Conservation (phyloP, 2,329 filamentous ascomycete genomes). For the Aspergillus fructus region DNA sequence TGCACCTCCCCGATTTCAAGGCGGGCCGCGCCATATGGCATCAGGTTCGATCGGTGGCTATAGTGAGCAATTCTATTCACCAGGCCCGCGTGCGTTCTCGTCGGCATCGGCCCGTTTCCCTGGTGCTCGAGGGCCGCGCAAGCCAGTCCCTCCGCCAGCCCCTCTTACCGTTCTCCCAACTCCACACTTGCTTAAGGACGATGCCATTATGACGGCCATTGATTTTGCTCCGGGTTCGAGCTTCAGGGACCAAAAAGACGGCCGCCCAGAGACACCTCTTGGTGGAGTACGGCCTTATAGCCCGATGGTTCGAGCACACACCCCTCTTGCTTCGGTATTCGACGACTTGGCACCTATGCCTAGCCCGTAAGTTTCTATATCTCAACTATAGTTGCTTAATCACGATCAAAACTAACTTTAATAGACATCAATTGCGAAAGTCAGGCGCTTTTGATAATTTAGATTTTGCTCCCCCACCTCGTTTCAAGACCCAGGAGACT, state of each 20-base stretch:
- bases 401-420: slow-evolving; percentile 19
- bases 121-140: slow-evolving; percentile 49
- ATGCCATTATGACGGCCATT: slow-evolving; percentile 68
- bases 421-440: slow-evolving; percentile 49
- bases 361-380: slow-evolving; percentile 71
- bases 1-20: slow-evolving; percentile 59
- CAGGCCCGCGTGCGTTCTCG: slow-evolving; percentile 62
- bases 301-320: slow-evolving; percentile 68
- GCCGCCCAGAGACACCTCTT: slow-evolving; percentile 62
- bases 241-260: slow-evolving; percentile 66
- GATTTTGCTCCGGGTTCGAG: slow-evolving; percentile 83
- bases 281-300: slow-evolving; percentile 67
- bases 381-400: background rate
- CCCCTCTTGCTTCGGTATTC: slow-evolving; percentile 78
- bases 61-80: slow-evolving; percentile 23
- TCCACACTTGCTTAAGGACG: slow-evolving; percentile 79
- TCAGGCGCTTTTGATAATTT: slow-evolving; percentile 50
- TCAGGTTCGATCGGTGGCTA: slow-evolving; percentile 43
- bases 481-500: slow-evolving; percentile 45
- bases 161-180: slow-evolving; percentile 77
- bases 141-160: slow-evolving; percentile 68
- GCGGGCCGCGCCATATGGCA: slow-evolving; percentile 46
- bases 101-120: slow-evolving; percentile 56
- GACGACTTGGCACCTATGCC: slow-evolving; percentile 84
- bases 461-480: slow-evolving; percentile 51